These are phyloP conservation scores for Aphanocladium album DNA, from an alignment of 2,329 filamentous ascomycete genomes.

Conservation along the genomic window DNA sequence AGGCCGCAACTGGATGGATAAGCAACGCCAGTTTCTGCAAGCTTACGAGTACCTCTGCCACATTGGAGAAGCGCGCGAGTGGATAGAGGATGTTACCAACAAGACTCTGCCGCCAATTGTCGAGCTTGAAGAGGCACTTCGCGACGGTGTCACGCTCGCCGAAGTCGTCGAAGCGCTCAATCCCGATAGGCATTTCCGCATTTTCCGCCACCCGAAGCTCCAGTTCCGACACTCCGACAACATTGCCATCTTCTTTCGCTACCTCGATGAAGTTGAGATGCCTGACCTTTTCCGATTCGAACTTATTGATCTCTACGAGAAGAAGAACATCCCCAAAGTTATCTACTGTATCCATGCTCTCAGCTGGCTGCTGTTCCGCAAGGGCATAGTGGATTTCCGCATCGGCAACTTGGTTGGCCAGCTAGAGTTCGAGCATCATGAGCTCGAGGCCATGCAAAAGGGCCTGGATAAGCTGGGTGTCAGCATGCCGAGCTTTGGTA, in stretches of 20 bases:
- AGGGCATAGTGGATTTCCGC: conserved; percentile 89
- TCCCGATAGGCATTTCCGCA: conserved; percentile 68
- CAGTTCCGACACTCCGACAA: conserved; percentile 98
- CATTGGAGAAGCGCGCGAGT: conserved; percentile 97
- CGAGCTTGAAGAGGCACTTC: conserved; percentile 83
- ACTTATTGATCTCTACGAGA: conserved; percentile 95
- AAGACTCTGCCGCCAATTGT: conserved; percentile 86
- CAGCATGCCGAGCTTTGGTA: conserved; percentile 95
- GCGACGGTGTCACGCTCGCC: conserved; percentile 89
- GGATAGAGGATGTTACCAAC: conserved; percentile 90
- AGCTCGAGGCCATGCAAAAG: conserved; percentile 94
- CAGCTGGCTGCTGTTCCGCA: conserved; percentile 93
- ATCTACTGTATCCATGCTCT: conserved; percentile 98
- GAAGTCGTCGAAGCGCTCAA: conserved; percentile 89
- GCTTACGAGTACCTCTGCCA: conserved; percentile 99
- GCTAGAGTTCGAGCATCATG: conserved; percentile 94
- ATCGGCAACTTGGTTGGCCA: conserved; percentile 97
- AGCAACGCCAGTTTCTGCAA: conserved; percentile 90
- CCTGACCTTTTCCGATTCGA: conserved; percentile 97
- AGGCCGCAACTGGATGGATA: conserved; percentile 96
- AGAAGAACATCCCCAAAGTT: conserved; percentile 98
- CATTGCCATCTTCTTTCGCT: conserved; percentile 92
- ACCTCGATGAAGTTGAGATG: conserved; percentile 83
- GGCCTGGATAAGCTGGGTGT: conserved; percentile 92
- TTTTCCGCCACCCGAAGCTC: conserved; percentile 79